Conservation (phyloP, 2,329 filamentous ascomycete genomes). For the Trichophaea hybrida region DNA sequence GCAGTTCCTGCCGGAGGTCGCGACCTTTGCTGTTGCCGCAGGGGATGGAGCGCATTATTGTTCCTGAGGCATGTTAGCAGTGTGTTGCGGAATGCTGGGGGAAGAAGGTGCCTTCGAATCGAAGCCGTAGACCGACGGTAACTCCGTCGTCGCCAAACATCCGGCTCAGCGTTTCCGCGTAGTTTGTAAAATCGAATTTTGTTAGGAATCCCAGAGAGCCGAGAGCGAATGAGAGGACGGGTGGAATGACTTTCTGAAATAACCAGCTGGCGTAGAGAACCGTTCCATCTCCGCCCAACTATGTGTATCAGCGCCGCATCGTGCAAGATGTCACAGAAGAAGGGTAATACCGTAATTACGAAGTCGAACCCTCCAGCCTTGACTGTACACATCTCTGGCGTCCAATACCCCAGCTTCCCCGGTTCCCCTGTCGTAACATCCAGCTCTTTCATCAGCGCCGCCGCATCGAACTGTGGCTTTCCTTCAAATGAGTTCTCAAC, state of each 20-base stretch:
- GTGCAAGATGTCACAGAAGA: neutral
- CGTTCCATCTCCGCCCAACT: conserved; percentile 85
- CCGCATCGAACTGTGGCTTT: conserved; percentile 58
- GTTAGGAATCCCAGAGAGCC: conserved; percentile 90
- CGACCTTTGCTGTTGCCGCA: conserved; percentile 1
- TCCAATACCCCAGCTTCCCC: conserved; percentile 60
- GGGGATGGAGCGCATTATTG: conserved; percentile 26
- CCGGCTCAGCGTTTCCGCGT: neutral
- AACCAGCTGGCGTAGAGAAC: conserved; percentile 94
- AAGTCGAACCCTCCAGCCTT: conserved; percentile 87
- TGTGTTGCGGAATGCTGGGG: conserved; percentile 42
- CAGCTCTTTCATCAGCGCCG: conserved; percentile 43
- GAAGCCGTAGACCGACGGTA: conserved; percentile 69
- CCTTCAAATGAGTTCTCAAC: conserved; percentile 62
- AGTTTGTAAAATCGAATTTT: conserved; percentile 80
- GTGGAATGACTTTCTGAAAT: conserved; percentile 88
- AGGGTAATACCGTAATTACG: conserved; percentile 50
- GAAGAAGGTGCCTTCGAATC: conserved; percentile 65
- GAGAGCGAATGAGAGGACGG: conserved; percentile 78
- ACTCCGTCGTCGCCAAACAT: conserved; percentile 42
- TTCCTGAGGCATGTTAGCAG: conserved; percentile 16
- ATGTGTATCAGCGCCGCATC: neutral
- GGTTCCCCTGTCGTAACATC: neutral
- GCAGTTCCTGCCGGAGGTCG: neutral
- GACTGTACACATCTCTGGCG: conserved; percentile 58